Evolutionary conservation across 768 basidiomycete species (phyloP).

Genomic region (Rhizopogon vesiculosus): DNA sequence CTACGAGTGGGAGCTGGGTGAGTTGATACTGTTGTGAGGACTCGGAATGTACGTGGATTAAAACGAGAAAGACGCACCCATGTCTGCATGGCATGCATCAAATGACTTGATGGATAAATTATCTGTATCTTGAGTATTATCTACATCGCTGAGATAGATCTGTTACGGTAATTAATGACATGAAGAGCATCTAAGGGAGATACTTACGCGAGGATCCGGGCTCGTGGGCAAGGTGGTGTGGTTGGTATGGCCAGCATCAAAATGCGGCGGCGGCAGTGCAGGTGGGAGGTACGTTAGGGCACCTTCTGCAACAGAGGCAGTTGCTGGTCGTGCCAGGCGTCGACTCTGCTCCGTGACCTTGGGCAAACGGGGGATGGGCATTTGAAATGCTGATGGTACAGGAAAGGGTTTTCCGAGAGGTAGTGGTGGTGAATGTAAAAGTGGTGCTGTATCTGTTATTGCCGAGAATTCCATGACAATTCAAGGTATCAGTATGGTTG

Average conservation of each 20-base stretch:
- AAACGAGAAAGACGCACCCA: neutral
- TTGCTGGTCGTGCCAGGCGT: conserved; percentile 33
- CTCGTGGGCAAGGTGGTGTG: neutral
- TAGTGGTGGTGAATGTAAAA: conserved; percentile 8
- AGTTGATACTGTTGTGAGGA: neutral
- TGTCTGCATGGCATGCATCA: neutral
- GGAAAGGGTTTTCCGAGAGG: conserved; percentile 19
- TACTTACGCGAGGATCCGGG: neutral
- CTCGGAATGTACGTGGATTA: neutral
- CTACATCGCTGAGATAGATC: neutral
- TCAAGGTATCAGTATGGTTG: neutral
- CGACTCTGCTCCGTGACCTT: conserved; percentile 20
- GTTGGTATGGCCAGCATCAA: neutral
- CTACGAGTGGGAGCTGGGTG: neutral
- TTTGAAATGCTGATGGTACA: conserved; percentile 20
- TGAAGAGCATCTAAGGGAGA: neutral
- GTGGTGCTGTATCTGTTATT: neutral
- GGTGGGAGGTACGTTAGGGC: conserved; percentile 37
- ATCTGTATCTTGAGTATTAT: neutral
- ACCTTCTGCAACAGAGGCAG: conserved; percentile 42
- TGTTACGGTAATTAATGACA: neutral
- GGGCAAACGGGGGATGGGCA: conserved; percentile 31
- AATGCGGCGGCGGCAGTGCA: conserved; percentile 7
- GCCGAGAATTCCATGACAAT: conserved; percentile 14
- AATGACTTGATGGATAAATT: neutral